Evolutionary conservation across 2,329 filamentous ascomycete species (phyloP), one percentile per base, ranked within the genome.

Genomic region (Herpotrichia juniperi): DNA sequence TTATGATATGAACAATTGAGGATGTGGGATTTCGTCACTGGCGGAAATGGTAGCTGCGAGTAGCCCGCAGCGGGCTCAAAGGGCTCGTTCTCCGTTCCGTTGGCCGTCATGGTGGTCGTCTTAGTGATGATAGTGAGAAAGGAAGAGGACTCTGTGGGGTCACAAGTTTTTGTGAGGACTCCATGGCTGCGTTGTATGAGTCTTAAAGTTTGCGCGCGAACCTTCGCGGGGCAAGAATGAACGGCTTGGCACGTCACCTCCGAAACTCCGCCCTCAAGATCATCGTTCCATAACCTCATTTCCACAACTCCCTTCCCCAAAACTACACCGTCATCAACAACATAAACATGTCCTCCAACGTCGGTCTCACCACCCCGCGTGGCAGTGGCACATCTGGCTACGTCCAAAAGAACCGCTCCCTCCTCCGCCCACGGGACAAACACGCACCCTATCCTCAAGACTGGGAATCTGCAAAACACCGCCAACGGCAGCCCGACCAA

Each of bases 281-380:
- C 60, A 42, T 40, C 50, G 42, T n/a, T n/a, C n/a, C n/a, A n/a
- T n/a, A n/a, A 48, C 51, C 17, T 28, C 42, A 10, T 17, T 4
- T 31, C 25, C 35, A 11, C 51, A 43, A 28, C 43, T 11, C 25
- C 24, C 30, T 28, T 17, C 11, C 11, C 35, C 34, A 10, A 40
- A 43, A 48, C 47, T 35, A n/a, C 19, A 11, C 11, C 22, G 39
- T 35, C 34, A n/a, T 17, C 47, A 48, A 60, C 28, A n/a, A n/a
- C n/a, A n/a, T n/a, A n/a, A n/a, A n/a, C 64, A 97, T 97, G 94
- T 94, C 93, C 54, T 92, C 94, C 61, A 99, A 99, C 79, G 94
- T 99, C 69, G 96, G 94, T 51, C 91, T 99, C 66, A 87, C 89
- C 51, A 99, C 94, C 4, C 94, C 94, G 2, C 88, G 94, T 68